phyloP scores from a whole-genome alignment of 2,329 filamentous ascomycete species.

The Clarireedia hainanense region DNA sequence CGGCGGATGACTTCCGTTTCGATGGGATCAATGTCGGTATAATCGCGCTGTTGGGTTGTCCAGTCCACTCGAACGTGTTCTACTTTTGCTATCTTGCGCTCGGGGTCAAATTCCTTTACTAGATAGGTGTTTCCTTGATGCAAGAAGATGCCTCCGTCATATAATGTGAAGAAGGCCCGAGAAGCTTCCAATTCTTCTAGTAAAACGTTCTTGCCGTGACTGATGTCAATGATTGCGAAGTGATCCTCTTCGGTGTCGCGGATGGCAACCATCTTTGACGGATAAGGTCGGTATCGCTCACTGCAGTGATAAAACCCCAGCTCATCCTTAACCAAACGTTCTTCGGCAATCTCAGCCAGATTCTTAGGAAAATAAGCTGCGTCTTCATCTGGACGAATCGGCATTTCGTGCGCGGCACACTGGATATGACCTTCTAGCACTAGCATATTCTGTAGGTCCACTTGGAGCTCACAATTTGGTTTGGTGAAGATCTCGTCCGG shows the following conservation, averaged over 20 bases:
- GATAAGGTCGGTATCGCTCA: slow-evolving; percentile 76
- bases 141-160: slow-evolving; percentile 93
- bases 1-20: slow-evolving; percentile 82
- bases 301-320: slow-evolving; percentile 86
- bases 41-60: slow-evolving; percentile 90
- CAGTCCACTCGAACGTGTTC: slow-evolving; percentile 87
- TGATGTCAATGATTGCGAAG: slow-evolving; percentile 87
- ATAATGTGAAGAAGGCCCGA: slow-evolving; percentile 90
- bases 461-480: slow-evolving; percentile 80
- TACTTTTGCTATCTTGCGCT: slow-evolving; percentile 76
- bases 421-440: slow-evolving; percentile 91
- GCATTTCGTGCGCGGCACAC: slow-evolving; percentile 92
- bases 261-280: slow-evolving; percentile 77
- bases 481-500: slow-evolving; percentile 89
- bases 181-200: slow-evolving; percentile 95
- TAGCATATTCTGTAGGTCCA: slow-evolving; percentile 87
- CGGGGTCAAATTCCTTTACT: slow-evolving; percentile 79
- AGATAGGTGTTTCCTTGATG: slow-evolving; percentile 94
- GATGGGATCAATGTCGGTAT: slow-evolving; percentile 85
- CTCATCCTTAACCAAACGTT: slow-evolving; percentile 65
- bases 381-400: slow-evolving; percentile 73
- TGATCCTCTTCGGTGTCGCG: slow-evolving; percentile 85
- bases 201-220: slow-evolving; percentile 72
- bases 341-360: slow-evolving; percentile 61
- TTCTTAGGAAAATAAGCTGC: slow-evolving; percentile 69